Evolutionary conservation across 2,329 filamentous ascomycete species (phyloP).

Genomic region (Paecilomyces sp.): DNA sequence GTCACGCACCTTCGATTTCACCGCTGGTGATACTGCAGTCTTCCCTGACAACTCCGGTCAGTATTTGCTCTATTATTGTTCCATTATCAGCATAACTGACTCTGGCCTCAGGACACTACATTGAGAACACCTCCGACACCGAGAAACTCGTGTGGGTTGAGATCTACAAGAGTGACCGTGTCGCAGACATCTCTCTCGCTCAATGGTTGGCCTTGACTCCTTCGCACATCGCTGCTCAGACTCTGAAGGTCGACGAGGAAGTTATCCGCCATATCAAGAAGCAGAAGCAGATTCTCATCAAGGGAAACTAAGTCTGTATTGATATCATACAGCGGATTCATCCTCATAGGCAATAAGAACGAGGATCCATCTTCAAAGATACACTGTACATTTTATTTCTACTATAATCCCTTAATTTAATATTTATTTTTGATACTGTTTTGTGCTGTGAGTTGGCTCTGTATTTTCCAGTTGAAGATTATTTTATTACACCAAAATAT

Average conservation of each 20-base stretch:
- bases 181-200: constrained; percentile 59
- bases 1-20: constrained; percentile 61
- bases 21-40: constrained; percentile 59
- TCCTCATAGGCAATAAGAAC: background rate
- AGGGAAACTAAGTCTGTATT: constrained; percentile 3
- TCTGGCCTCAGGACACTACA: constrained; percentile 49
- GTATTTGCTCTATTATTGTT: constrained; percentile 10
- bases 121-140: constrained; percentile 59
- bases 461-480: too few species aligned
- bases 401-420: too few species aligned
- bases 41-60: constrained; percentile 55
- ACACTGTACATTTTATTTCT: background rate
- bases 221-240: constrained; percentile 53
- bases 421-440: too few species aligned
- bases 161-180: constrained; percentile 60
- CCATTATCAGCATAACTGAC: background rate
- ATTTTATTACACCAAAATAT: too few species aligned
- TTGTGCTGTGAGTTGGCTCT: too few species aligned
- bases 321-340: background rate
- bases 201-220: constrained; percentile 66
- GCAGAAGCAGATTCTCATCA: constrained; percentile 54
- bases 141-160: constrained; percentile 63
- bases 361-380: background rate
- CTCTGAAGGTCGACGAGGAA: constrained; percentile 52
- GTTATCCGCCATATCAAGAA: constrained; percentile 54